Evolutionary conservation across 345 rosid species (phyloP).

Genomic region (Odontarrhena argentea): DNA sequence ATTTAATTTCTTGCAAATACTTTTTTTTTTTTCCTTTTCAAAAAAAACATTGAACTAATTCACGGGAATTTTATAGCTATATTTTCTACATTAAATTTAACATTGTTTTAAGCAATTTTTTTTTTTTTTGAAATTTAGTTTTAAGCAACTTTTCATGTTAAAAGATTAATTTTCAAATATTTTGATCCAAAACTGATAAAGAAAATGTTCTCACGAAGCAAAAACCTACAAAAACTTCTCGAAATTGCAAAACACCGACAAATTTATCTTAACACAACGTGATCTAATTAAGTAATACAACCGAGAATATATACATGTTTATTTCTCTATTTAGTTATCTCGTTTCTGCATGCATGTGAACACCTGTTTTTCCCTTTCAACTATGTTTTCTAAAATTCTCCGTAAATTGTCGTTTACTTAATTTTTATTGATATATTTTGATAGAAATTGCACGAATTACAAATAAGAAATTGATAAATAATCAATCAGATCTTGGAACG

Average conservation of each 20-base stretch:
- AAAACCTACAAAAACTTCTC: too few species aligned
- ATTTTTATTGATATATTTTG: constrained; percentile 5
- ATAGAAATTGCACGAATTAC: constrained; percentile 21
- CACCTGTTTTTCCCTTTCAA: constrained; percentile 13
- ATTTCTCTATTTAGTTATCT: not conserved
- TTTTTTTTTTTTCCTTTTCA: too few species aligned
- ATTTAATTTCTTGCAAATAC: too few species aligned
- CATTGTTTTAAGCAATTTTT: too few species aligned
- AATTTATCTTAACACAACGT: not conserved
- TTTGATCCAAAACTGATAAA: not conserved
- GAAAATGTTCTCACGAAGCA: too few species aligned
- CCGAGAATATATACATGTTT: not conserved
- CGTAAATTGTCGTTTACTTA: not conserved
- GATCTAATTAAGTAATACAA: not conserved
- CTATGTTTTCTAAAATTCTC: not conserved
- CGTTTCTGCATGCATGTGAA: constrained; percentile 22
- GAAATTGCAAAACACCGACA: not conserved
- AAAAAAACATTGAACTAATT: too few species aligned
- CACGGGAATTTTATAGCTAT: too few species aligned
- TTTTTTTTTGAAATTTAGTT: too few species aligned
- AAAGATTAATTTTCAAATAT: not conserved
- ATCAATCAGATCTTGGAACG: constrained; percentile 17
- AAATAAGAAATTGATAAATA: not conserved
- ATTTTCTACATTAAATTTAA: too few species aligned
- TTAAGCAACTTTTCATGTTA: too few species aligned